Conservation (phyloP, 805 yeast species). For the Candida nemodendra region DNA sequence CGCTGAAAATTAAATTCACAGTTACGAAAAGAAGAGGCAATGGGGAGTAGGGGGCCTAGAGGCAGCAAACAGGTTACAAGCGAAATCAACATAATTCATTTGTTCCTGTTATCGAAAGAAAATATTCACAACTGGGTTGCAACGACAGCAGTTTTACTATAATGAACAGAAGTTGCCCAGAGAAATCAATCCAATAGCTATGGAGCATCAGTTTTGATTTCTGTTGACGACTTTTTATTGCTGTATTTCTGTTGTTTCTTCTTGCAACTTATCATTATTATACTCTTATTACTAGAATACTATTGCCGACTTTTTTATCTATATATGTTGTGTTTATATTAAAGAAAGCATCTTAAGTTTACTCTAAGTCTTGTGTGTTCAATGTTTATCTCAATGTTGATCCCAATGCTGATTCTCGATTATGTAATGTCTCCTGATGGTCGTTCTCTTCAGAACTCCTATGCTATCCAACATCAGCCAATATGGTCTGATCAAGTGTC, state of each 20-base stretch:
- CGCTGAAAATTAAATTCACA: conserved; percentile 24
- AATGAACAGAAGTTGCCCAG: neutral
- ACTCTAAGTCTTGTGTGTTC: no score
- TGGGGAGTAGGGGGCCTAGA: neutral
- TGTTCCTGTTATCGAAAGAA: neutral
- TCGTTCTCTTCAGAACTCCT: no score
- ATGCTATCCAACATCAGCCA: no score
- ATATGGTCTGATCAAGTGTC: no score
- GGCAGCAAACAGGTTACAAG: neutral
- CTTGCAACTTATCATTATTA: conserved; percentile 1
- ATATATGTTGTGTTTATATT: conserved; percentile 7
- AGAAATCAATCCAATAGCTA: neutral
- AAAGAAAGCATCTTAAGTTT: conserved; percentile 11
- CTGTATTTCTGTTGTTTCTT: neutral
- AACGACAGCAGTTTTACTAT: neutral
- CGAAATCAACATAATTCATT: neutral
- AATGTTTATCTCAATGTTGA: no score
- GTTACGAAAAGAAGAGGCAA: conserved; percentile 9
- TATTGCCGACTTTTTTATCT: conserved; percentile 5
- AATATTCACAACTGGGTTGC: neutral
- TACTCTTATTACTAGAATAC: conserved; percentile 9
- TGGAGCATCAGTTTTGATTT: neutral
- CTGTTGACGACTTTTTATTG: neutral
- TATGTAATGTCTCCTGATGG: no score
- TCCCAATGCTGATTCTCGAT: no score